These are phyloP conservation scores for Calonectria leucothoes DNA, from an alignment of 2,329 filamentous ascomycete species.

Conservation along the genomic window DNA sequence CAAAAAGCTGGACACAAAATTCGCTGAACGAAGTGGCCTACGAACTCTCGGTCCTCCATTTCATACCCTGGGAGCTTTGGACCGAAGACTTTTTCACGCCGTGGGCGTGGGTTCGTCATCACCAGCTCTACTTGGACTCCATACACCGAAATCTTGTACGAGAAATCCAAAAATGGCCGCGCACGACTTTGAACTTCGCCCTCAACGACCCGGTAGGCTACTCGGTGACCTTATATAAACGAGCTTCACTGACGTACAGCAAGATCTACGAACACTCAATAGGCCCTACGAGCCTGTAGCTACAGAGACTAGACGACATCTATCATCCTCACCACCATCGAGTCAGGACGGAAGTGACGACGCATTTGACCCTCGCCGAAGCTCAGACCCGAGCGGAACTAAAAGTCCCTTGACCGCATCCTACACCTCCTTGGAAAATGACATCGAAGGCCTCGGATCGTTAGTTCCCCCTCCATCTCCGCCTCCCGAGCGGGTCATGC, in stretches of 20 bases:
- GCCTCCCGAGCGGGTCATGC: background rate
- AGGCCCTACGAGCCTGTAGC: constrained; percentile 2
- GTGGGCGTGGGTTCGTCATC: background rate
- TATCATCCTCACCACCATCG: background rate
- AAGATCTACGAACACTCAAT: constrained; percentile 1
- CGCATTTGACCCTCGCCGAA: background rate
- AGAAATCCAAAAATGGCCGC: background rate
- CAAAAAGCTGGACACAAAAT: background rate
- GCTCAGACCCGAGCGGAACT: background rate
- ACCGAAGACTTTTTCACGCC: background rate
- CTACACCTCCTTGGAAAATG: background rate
- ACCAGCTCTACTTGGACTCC: background rate
- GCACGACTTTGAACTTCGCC: constrained; percentile 14
- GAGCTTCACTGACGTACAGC: background rate
- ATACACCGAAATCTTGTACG: background rate
- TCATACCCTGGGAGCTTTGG: background rate
- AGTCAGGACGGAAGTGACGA: background rate
- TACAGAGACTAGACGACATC: background rate
- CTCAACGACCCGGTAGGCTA: constrained; percentile 1
- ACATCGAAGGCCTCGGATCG: background rate
- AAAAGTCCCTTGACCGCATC: background rate
- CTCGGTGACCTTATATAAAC: too few species aligned
- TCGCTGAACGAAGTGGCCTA: background rate
- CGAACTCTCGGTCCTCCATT: background rate
- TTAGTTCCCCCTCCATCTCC: background rate